Evolutionary conservation across 495 filamentous ascomycete species (phyloP).

Genomic region (Penicillium lividum): DNA sequence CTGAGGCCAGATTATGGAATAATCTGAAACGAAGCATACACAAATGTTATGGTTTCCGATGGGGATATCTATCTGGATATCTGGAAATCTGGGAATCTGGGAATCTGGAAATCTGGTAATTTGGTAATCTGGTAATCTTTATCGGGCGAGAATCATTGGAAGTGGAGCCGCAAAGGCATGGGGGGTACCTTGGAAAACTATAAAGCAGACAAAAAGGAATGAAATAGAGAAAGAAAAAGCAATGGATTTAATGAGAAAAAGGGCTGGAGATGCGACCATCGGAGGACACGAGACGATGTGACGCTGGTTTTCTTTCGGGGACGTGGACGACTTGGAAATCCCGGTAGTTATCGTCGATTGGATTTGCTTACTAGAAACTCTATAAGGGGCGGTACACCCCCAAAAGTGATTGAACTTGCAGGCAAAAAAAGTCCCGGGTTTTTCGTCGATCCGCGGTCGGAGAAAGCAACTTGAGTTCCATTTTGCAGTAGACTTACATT

Average conservation of each 20-base stretch:
- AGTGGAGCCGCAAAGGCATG: slow-evolving; percentile 9
- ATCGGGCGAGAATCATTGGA: slow-evolving; percentile 3
- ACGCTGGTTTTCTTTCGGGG: slow-evolving; percentile 32
- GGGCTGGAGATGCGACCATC: slow-evolving; percentile 37
- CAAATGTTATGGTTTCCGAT: slow-evolving; percentile 9
- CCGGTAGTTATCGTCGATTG: slow-evolving; percentile 15
- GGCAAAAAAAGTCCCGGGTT: not conserved
- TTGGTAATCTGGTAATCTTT: not conserved
- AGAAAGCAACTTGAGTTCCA: slow-evolving; percentile 10
- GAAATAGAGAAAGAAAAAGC: not conserved
- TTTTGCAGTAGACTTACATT: not conserved
- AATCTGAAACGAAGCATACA: not conserved
- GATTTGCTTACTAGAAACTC: slow-evolving; percentile 4
- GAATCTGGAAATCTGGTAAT: no score
- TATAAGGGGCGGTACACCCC: not conserved
- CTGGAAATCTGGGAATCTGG: no score
- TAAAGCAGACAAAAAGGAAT: not conserved
- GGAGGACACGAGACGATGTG: slow-evolving; percentile 36
- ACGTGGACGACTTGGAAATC: slow-evolving; percentile 19
- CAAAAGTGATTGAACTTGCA: not conserved
- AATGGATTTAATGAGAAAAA: slow-evolving; percentile 1
- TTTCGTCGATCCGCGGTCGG: slow-evolving; percentile 17
- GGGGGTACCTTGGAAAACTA: slow-evolving; percentile 4
- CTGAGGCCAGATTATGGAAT: slow-evolving; percentile 15
- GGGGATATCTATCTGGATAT: not conserved